Evolutionary conservation across 2,329 filamentous ascomycete species (phyloP).

Genomic region (Cladophialophora carrionii): DNA sequence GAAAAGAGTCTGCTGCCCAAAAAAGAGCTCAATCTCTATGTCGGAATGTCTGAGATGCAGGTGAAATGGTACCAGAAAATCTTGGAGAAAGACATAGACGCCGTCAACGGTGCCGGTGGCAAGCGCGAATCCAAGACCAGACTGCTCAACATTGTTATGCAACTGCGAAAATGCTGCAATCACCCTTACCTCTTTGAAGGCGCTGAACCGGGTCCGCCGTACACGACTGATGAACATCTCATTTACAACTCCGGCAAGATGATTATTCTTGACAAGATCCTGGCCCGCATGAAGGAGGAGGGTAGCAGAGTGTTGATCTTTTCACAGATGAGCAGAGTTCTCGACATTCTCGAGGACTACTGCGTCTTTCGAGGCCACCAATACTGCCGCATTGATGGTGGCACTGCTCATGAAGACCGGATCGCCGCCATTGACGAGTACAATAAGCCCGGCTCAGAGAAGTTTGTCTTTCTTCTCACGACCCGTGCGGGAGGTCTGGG

Average conservation of each 20-base stretch:
- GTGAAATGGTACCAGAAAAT: conserved; percentile 99
- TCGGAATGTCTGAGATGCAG: conserved; percentile 99
- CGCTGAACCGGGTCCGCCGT: conserved; percentile 93
- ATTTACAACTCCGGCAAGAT: conserved; percentile 95
- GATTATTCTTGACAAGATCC: conserved; percentile 90
- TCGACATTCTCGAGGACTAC: conserved; percentile 98
- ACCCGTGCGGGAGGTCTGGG: conserved; percentile 93
- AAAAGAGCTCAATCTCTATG: conserved; percentile 95
- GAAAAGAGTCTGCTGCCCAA: conserved; percentile 97
- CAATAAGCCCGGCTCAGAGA: conserved; percentile 93
- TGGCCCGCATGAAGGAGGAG: conserved; percentile 78
- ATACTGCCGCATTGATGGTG: conserved; percentile 96
- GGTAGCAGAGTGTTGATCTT: conserved; percentile 98
- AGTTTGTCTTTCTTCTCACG: conserved; percentile 93
- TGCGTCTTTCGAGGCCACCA: conserved; percentile 93
- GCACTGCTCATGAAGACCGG: conserved; percentile 95
- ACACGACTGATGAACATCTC: conserved; percentile 96
- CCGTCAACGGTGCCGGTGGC: conserved; percentile 92
- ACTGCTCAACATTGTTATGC: conserved; percentile 98
- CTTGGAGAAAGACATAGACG: conserved; percentile 97
- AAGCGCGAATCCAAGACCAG: conserved; percentile 98
- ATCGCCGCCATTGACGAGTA: conserved; percentile 98
- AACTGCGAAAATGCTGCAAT: conserved; percentile 97
- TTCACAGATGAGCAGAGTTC: conserved; percentile 96
- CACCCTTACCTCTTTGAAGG: conserved; percentile 98